Percentiles rank a stretch among this genome's conserved stretches.
Conservation (phyloP, 495 filamentous ascomycete species). For the Penicillium samsonianum region DNA sequence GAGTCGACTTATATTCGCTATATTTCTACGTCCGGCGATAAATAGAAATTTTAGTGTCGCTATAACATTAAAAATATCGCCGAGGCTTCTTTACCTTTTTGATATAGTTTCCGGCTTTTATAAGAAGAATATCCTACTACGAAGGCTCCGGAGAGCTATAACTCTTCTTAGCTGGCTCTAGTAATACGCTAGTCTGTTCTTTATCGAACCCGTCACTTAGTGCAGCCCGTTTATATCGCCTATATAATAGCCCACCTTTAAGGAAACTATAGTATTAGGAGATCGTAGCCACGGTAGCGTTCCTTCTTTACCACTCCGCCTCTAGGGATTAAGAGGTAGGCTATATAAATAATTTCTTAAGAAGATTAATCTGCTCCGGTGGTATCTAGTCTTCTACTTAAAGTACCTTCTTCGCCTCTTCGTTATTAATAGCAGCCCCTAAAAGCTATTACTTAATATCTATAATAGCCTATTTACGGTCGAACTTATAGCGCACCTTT, state of each 20-base stretch:
- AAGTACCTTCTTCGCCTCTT: constrained; percentile 27
- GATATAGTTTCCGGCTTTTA: constrained; percentile 20
- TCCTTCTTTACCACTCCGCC: constrained; percentile 29
- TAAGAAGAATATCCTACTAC: constrained; percentile 16
- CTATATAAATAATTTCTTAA: constrained; percentile 31
- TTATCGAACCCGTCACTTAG: constrained; percentile 13
- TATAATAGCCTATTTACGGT: constrained; percentile 24
- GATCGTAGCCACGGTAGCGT: constrained; percentile 23
- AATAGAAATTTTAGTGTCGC: constrained; percentile 18
- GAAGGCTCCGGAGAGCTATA: constrained; percentile 15
- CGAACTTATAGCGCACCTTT: constrained; percentile 24
- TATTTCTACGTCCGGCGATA: constrained; percentile 26
- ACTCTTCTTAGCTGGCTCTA: constrained; percentile 18
- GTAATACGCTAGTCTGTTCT: constrained; percentile 15
- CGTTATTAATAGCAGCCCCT: constrained; percentile 21
- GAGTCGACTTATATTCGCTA: constrained; percentile 23
- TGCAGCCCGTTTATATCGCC: constrained; percentile 22
- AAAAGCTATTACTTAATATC: constrained; percentile 29
- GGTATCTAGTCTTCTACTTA: constrained; percentile 23
- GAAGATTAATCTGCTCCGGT: constrained; percentile 28
- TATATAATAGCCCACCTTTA: constrained; percentile 25
- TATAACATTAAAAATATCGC: constrained; percentile 29
- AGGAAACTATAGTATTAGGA: constrained; percentile 20
- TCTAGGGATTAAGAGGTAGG: constrained; percentile 32
- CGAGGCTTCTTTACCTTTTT: constrained; percentile 21